Base-by-base conservation (phyloP, 176 grass and related monocot genomes). In the Aegilops umbellulata region DNA sequence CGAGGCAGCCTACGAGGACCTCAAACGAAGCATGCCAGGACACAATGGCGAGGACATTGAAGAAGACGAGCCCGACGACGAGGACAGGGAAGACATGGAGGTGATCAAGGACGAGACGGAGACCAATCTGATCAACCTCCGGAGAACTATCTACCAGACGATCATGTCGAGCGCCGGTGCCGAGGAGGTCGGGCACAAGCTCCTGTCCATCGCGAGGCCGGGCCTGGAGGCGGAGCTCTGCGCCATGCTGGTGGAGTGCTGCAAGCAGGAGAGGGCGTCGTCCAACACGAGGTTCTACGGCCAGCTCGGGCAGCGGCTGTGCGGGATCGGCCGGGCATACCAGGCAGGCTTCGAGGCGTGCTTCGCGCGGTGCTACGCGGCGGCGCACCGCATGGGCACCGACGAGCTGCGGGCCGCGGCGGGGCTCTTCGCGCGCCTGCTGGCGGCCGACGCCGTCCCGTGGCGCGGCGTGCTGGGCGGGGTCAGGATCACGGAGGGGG, bases 181-280 rank as follows among this genome's bases (percentile, higher is more conserved):
- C 3, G 29, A 92, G 27, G 87, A 94, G 32, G 87, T 90, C 2
- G 81, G 84, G 0, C 92, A 94, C 86, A 90, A 88, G 70, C 77
- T 94, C 4, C 19, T 84, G 30, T 85, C 69, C n/a, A 24, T 74
- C 1, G 80, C 68, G 62, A 73, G 69, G 94, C 76, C 90, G 1
- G 92, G 81, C 29, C 87, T 83, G 64, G 90, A 94, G 87, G 83
- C 46, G 85, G 94, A 97, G 77, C 51, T 94, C 34, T 94, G 89
- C 66, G 49, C 71, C 14, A 97, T 97, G 91, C 46, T 94, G 57
- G 47, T 94, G 1, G 85, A 94, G 65, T 97, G 91, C 68, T 94
- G 87, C 80, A 86, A 69, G 34, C 90, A 97, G 62, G 94, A 94
- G 84, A 86, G 90, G 60, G 42, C 87, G 14, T n/a, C 35, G 14